These are phyloP conservation scores for Lepiota brunneoincarnata DNA, from an alignment of 768 basidiomycete species.

Conservation along the genomic window DNA sequence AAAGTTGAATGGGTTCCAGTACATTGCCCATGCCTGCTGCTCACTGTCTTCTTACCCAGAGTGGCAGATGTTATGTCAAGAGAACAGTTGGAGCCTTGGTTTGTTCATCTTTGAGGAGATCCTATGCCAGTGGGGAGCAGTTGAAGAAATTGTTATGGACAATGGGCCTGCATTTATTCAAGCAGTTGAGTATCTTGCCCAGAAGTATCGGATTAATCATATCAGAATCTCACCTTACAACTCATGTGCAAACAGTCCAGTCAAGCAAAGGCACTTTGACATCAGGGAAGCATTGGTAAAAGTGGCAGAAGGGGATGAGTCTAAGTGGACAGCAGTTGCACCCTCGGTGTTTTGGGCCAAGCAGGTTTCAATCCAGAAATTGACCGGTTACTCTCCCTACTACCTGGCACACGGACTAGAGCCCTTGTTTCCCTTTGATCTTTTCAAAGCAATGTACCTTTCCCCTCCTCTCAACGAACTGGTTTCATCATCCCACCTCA, in stretches of 20 bases:
- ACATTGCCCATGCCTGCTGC: conserved; percentile 24
- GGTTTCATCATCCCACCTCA: conserved; percentile 18
- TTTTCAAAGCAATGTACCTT: conserved; percentile 19
- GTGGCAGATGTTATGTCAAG: conserved; percentile 15
- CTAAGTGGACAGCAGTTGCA: conserved; percentile 27
- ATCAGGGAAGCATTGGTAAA: conserved; percentile 27
- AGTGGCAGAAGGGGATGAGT: conserved; percentile 22
- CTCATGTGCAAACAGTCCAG: conserved; percentile 35
- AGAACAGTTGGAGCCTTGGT: conserved; percentile 20
- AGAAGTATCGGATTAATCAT: conserved; percentile 30
- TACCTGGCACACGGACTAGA: conserved; percentile 31
- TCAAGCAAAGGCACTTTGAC: conserved; percentile 29
- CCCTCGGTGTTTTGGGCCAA: conserved; percentile 31
- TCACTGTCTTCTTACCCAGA: conserved; percentile 21
- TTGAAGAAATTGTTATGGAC: conserved; percentile 32
- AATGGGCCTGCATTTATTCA: conserved; percentile 25
- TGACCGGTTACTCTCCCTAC: conserved; percentile 32
- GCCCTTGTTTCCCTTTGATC: conserved; percentile 30
- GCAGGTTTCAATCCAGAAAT: conserved; percentile 24
- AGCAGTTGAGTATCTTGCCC: conserved; percentile 15
- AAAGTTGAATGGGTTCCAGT: conserved; percentile 17
- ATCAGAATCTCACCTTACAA: conserved; percentile 42
- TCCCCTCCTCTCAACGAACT: not conserved
- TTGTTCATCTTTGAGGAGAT: conserved; percentile 26
- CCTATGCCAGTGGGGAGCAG: conserved; percentile 35